Conservation (phyloP, 768 basidiomycete species). For the Phylloporus sp. region DNA sequence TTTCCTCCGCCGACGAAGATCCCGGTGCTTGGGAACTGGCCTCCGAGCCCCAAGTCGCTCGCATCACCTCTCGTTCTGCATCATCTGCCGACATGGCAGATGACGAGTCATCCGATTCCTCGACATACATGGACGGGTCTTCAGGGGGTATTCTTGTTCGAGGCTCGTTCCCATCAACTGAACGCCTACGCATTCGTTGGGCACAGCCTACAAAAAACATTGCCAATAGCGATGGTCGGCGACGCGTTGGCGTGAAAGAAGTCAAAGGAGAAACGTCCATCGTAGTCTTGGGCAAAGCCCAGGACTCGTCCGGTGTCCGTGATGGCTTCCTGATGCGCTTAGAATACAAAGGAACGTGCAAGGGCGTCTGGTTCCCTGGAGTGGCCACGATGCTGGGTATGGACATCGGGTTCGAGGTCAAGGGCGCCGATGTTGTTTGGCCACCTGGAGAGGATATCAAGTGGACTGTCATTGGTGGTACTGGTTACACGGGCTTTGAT, state of each 20-base stretch:
- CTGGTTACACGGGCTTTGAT: slow-evolving; percentile 70
- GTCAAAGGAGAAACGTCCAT: slow-evolving; percentile 66
- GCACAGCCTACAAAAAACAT: slow-evolving; percentile 55
- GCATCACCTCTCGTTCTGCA: slow-evolving; percentile 46
- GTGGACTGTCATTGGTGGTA: slow-evolving; percentile 62
- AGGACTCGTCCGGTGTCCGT: slow-evolving; percentile 32
- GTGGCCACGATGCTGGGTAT: slow-evolving; percentile 77
- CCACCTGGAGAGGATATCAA: slow-evolving; percentile 41
- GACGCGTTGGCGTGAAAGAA: slow-evolving; percentile 65
- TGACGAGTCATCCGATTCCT: slow-evolving; percentile 77
- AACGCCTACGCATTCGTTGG: slow-evolving; percentile 74
- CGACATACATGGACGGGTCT: slow-evolving; percentile 41
- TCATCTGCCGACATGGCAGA: slow-evolving; percentile 73
- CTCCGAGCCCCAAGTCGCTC: slow-evolving; percentile 71
- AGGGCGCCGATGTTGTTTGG: slow-evolving; percentile 68
- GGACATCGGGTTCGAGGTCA: slow-evolving; percentile 66
- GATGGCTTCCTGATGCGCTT: slow-evolving; percentile 61
- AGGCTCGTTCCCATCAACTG: slow-evolving; percentile 74
- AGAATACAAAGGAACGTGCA: slow-evolving; percentile 69
- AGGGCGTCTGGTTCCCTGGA: slow-evolving; percentile 76
- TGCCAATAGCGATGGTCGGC: slow-evolving; percentile 47
- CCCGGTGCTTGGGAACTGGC: slow-evolving; percentile 66
- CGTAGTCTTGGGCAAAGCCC: slow-evolving; percentile 47
- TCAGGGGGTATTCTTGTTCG: slow-evolving; percentile 64
- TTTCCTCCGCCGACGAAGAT: slow-evolving; percentile 74